Conservation (phyloP, 2,329 filamentous ascomycete genomes). For the Purpureocillium lavendulum region DNA sequence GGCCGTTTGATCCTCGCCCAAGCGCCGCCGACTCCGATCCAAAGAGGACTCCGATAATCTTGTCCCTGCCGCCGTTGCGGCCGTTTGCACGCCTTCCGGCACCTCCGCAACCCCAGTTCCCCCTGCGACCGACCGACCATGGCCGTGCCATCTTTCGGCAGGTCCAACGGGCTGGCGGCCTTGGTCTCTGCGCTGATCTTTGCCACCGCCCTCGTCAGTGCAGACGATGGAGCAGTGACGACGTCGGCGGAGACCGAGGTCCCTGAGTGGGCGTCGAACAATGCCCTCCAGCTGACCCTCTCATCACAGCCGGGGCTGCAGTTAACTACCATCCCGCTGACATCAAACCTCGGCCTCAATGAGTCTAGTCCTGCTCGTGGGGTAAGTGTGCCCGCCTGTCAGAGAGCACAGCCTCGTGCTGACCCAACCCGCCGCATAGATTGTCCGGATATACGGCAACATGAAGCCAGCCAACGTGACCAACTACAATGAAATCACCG, state of each 20-base stretch:
- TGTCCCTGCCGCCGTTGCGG: no score
- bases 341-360: slow-evolving; percentile 32
- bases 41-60: no score
- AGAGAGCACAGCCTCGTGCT: not conserved
- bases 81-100: not conserved
- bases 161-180: slow-evolving; percentile 1
- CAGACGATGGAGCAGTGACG: slow-evolving; percentile 20
- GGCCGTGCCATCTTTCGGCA: not conserved
- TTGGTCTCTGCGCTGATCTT: slow-evolving; percentile 14
- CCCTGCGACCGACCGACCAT: no score
- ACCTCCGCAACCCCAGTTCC: not conserved
- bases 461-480: slow-evolving; percentile 33
- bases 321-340: slow-evolving; percentile 38
- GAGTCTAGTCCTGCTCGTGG: slow-evolving; percentile 22
- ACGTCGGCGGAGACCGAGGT: slow-evolving; percentile 25
- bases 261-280: slow-evolving; percentile 28
- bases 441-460: slow-evolving; percentile 33
- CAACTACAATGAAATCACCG: slow-evolving; percentile 31
- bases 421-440: slow-evolving; percentile 18
- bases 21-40: no score
- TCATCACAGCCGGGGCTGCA: slow-evolving; percentile 20
- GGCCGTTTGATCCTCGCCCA: no score
- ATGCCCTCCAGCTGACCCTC: slow-evolving; percentile 32
- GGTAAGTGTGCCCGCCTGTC: slow-evolving; percentile 20
- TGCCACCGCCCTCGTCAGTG: slow-evolving; percentile 18